phyloP scores from a whole-genome alignment of 2,329 filamentous ascomycete species.

The Alternaria burnsii region DNA sequence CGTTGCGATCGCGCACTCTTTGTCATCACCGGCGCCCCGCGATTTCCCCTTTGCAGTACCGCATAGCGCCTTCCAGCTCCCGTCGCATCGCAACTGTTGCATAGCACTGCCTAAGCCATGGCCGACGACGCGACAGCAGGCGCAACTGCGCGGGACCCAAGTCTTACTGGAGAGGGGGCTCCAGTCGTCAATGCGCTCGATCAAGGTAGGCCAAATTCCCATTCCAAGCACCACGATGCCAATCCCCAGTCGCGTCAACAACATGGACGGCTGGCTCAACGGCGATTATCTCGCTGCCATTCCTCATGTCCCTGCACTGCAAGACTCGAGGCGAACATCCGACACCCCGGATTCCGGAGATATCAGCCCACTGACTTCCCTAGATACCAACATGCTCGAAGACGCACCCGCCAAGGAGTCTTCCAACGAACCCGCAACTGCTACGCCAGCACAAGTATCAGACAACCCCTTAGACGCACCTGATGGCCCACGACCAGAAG shows the following conservation, averaged over 20 bases:
- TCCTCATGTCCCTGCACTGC: neutral
- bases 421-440: slow-evolving; percentile 64
- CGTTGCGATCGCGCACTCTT: slow-evolving; percentile 16
- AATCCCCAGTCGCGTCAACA: slow-evolving; percentile 16
- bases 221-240: neutral
- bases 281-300: neutral
- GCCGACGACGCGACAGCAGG: slow-evolving; percentile 45
- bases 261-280: slow-evolving; percentile 2
- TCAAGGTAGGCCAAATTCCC: slow-evolving; percentile 41
- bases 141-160: slow-evolving; percentile 39
- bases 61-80: slow-evolving; percentile 28
- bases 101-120: slow-evolving; percentile 37
- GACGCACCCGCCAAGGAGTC: slow-evolving; percentile 53
- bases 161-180: slow-evolving; percentile 34
- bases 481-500: slow-evolving; percentile 64
- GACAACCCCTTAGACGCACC: slow-evolving; percentile 77
- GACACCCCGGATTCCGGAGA: neutral
- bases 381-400: slow-evolving; percentile 68
- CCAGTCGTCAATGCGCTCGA: slow-evolving; percentile 35
- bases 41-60: slow-evolving; percentile 21
- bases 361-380: slow-evolving; percentile 6
- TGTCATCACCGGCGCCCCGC: slow-evolving; percentile 17
- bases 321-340: neutral
- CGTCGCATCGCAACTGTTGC: slow-evolving; percentile 30
- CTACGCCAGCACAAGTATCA: slow-evolving; percentile 63